Base-by-base conservation (phyloP, 805 yeast species). In the Huiozyma naganishii region DNA sequence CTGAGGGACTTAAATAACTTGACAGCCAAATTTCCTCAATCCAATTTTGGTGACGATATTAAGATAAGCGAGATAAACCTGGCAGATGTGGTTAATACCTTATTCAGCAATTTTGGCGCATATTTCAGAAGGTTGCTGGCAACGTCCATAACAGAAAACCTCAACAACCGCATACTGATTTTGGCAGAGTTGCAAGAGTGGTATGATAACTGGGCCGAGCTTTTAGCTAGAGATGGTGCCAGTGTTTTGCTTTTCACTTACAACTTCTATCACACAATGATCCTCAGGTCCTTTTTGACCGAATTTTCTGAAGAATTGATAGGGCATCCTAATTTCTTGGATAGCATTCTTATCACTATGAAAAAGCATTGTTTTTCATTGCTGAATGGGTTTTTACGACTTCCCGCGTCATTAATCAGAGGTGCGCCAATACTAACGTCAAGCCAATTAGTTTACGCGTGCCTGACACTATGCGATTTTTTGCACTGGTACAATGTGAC, bases 401-500 rank as follows among this genome's bases (percentile, higher is more conserved):
- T 75, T 23, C 71, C 75, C 3, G 62, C 73, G 4, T 59, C 70
- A 1, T 53, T 73, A 28, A 70, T 77, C 1, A 71, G 71, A 50
- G 80, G 80, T 0, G 72, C 79, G 7, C 82, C 83, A 1, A 67
- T 69, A 1, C 68, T 71, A 41, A 68, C 76, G 3, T 57, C 74
- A 42, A 69, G 73, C 47, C 76, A 76, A 48, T 65, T 76, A 13
- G 74, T 76, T 6, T 77, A 75, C 54, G 71, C 79, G 0, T 74
- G 79, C 51, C 52, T 76, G 34, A 71, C 77, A 0, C 57, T 77
- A 27, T 72, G 75, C 51, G 78, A 74, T 40, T 69, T 65, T 47
- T 55, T 74, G 12, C 63, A 62, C 41, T 55, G 62, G 48, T 67
- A 70, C 58, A 61, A 61, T 32, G 53, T 57, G 6, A 55, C 63